Evolutionary conservation across 768 basidiomycete genomes (phyloP), one percentile per base, ranked within the genome.

Genomic region (Suillus cothurnatus): DNA sequence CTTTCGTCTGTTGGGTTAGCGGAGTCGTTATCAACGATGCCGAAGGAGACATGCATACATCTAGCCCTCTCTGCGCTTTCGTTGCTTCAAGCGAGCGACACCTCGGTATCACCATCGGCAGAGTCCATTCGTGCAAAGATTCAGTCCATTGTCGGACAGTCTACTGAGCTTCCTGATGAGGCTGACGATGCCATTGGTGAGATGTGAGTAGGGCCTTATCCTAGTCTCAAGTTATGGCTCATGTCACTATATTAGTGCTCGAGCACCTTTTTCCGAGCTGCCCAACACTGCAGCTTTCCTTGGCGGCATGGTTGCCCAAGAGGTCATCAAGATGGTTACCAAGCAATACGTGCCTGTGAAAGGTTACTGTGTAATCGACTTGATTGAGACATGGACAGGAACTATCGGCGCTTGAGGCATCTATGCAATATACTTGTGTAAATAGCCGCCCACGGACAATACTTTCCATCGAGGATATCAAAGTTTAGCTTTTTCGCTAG

Each of bases 261-360:
- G 95, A 2, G 83, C 94, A 9, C 93, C 92, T 2, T 88, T 85
- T 0, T 89, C 93, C 4, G 94, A 97, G 71, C 79, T 99, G 4
- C 97, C 97, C 7, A 99, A 95, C 69, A 95, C 90, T 2, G 94
- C 97, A 0, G 96, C 96, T 2, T 88, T 99, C 72, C 81, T 98
- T 0, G 97, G 97, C 1, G 97, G 97, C 3, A 77, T 99, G 41
- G 90, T 98, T 23, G 95, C 96, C 31, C 97, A 99, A 71, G 97
- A 99, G 74, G 88, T 89, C 7, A 99, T 99, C 83, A 99, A 99
- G 84, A 84, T 99, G 79, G 90, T 97, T 71, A 99, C 97, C 64
- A 89, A 88, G 71, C 97, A 99, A 77, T 99, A 99, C 74, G 85
- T 96, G 17, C 96, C 97, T 9, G 85, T 97, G 67, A 87, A 90